A percentile compares a stretch with the other conserved stretches of the same genome.
phyloP scores from a whole-genome alignment of 2,329 filamentous ascomycete species.

The Colletotrichum musicola region DNA sequence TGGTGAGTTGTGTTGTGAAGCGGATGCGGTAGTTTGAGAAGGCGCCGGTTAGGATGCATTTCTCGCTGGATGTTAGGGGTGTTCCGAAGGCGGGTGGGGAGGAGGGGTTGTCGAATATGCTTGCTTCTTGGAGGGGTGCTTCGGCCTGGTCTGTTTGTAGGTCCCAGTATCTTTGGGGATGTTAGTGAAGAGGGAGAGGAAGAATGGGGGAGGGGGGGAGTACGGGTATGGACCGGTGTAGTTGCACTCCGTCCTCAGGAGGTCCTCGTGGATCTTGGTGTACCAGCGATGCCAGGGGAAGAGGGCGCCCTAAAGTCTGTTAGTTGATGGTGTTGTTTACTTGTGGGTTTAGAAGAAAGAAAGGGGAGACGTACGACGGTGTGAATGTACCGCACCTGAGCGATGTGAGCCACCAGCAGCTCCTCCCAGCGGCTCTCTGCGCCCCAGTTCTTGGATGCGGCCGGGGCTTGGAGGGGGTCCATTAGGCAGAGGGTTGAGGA shows the following conservation, averaged over 20 bases:
- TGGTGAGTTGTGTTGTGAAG: background rate
- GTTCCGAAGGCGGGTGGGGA: background rate
- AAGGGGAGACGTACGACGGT: background rate
- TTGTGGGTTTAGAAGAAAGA: background rate
- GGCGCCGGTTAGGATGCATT: conserved; percentile 42
- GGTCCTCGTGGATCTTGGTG: conserved; percentile 47
- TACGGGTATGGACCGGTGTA: conserved; percentile 50
- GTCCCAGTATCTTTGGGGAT: conserved; percentile 6
- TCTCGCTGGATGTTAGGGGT: background rate
- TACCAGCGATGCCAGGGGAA: conserved; percentile 48
- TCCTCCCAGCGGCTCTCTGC: conserved; percentile 11
- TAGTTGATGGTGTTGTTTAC: background rate
- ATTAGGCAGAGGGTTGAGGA: conserved; percentile 4
- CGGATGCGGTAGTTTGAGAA: conserved; percentile 35
- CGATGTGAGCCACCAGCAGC: conserved; percentile 3
- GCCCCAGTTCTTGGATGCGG: background rate
- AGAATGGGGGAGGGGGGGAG: conserved; percentile 42
- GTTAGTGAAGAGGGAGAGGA: background rate
- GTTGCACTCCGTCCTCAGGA: conserved; percentile 47
- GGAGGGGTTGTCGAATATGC: conserved; percentile 6
- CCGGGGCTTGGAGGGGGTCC: background rate
- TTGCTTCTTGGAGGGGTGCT: conserved; percentile 2
- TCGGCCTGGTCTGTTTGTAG: conserved; percentile 5
- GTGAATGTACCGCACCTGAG: conserved; percentile 14
- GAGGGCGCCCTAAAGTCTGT: conserved; percentile 9